phyloP scores from a whole-genome alignment of 108 stramenopile genomes.

The Epithemia pelagica region DNA sequence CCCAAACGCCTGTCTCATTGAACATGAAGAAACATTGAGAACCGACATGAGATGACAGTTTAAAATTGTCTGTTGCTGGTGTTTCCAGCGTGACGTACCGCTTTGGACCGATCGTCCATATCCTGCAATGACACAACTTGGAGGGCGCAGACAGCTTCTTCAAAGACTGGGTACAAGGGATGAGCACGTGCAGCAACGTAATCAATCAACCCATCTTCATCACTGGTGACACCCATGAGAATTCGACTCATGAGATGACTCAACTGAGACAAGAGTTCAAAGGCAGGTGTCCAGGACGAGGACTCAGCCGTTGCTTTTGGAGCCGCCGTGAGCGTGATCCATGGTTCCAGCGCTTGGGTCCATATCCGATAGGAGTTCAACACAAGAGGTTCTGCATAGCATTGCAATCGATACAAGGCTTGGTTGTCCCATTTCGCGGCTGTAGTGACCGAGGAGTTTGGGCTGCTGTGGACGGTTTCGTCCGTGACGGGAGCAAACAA shows the following conservation, averaged over 20 bases:
- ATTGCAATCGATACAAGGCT: constrained; percentile 42
- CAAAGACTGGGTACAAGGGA: constrained; percentile 31
- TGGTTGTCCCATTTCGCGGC: no score
- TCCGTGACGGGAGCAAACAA: not conserved
- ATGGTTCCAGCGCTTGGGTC: constrained; percentile 8
- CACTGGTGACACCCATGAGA: not conserved
- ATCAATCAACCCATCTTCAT: constrained; percentile 29
- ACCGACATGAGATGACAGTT: no score
- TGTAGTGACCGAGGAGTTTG: no score
- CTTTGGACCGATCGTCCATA: constrained; percentile 24
- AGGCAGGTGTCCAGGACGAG: no score
- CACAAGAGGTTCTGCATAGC: constrained; percentile 28
- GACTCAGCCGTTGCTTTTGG: no score
- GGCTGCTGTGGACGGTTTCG: no score
- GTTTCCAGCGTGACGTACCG: no score
- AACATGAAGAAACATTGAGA: no score
- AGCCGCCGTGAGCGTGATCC: no score
- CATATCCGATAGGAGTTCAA: constrained; percentile 50
- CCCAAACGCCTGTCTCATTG: constrained; percentile 34
- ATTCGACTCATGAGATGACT: not conserved
- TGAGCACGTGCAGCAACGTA: constrained; percentile 18
- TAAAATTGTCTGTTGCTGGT: no score
- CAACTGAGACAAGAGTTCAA: not conserved
- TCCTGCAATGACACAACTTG: constrained; percentile 29
- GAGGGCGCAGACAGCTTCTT: constrained; percentile 52